Evolutionary conservation across 306 rosid species (phyloP).

Genomic region (Cucurbita ficifolia): DNA sequence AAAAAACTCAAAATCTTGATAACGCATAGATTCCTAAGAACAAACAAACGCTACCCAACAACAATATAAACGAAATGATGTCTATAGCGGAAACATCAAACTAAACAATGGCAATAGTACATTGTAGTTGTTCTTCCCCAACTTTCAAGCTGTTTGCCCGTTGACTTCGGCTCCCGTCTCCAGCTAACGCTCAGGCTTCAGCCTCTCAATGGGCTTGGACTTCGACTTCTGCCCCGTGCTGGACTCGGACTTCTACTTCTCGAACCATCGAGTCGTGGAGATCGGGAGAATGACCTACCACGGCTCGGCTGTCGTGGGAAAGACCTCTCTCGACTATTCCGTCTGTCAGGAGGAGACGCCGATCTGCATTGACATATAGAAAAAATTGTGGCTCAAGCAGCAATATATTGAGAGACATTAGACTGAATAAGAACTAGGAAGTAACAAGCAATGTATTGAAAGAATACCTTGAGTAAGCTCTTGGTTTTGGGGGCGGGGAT

Average conservation of each 20-base stretch:
- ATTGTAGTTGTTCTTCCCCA: background rate
- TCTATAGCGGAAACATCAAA: background rate
- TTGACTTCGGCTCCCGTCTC: conserved; percentile 45
- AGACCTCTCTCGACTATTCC: conserved; percentile 51
- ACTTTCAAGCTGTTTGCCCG: background rate
- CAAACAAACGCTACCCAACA: background rate
- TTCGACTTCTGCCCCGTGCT: conserved; percentile 22
- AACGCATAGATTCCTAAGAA: background rate
- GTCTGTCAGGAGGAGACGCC: conserved; percentile 52
- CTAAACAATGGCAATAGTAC: background rate
- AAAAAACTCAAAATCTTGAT: background rate
- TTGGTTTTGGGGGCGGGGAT: conserved; percentile 55
- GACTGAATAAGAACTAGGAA: background rate
- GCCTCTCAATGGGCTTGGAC: background rate
- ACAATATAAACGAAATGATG: background rate
- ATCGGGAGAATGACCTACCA: conserved; percentile 44
- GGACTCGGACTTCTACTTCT: conserved; percentile 71
- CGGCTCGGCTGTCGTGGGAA: conserved; percentile 28
- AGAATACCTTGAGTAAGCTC: conserved; percentile 66
- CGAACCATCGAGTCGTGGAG: conserved; percentile 52
- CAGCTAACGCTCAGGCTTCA: conserved; percentile 11
- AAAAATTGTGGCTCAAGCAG: background rate
- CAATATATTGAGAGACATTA: too few relatives aligned
- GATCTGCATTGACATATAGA: conserved; percentile 35
- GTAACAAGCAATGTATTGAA: background rate